Evolutionary conservation across 176 grass and related monocot genomes (phyloP).

Genomic region (Secale cereale): DNA sequence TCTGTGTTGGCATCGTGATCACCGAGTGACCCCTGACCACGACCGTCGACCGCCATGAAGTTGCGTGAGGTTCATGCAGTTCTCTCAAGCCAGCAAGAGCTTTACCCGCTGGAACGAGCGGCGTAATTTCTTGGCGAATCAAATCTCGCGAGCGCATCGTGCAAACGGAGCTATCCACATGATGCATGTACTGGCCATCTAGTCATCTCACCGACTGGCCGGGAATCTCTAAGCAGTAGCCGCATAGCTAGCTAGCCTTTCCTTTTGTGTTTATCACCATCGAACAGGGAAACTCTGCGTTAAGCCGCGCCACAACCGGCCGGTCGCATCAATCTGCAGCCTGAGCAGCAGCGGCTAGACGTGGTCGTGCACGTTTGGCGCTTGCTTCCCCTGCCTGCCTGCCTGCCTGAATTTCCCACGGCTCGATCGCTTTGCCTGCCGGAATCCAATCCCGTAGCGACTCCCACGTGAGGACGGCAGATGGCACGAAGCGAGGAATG

Average conservation of each 20-base stretch:
- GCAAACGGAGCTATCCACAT: neutral
- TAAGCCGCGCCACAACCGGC: too few relatives aligned
- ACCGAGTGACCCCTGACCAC: neutral
- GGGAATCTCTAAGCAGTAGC: neutral
- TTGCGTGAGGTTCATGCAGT: neutral
- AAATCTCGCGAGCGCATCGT: neutral
- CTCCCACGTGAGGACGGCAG: slow-evolving; percentile 10
- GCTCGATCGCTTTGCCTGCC: neutral
- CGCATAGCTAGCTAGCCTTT: neutral
- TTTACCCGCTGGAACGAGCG: neutral
- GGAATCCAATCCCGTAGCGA: neutral
- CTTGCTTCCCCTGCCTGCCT: neutral
- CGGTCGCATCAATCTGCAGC: neutral
- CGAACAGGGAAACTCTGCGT: neutral
- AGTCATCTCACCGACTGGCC: neutral
- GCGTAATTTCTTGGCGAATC: neutral
- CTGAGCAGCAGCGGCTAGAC: neutral
- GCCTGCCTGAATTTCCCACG: too few relatives aligned
- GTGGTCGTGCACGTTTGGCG: neutral
- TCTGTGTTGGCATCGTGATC: neutral
- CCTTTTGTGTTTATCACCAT: neutral
- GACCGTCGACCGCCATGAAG: neutral
- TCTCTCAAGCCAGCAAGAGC: neutral
- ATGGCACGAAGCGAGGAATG: neutral
- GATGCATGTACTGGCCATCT: neutral